phyloP scores from a whole-genome alignment of 2,329 filamentous ascomycete genomes.

The Trichoderma sp. region DNA sequence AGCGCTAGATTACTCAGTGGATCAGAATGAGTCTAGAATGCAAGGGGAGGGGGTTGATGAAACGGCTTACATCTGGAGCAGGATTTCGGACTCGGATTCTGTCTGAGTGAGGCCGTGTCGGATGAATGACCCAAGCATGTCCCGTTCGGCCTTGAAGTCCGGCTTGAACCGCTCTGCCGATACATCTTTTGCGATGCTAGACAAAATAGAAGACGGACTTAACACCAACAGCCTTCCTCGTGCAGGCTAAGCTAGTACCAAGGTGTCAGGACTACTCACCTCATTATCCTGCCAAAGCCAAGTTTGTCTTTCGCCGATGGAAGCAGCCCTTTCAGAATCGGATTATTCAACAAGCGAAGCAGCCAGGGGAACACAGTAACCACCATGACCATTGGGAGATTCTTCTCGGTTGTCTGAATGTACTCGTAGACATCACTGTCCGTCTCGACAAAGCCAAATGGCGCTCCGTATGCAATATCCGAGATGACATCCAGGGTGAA shows the following conservation, averaged over 20 bases:
- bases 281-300: conserved; percentile 42
- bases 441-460: conserved; percentile 47
- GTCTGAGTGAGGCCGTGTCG: conserved; percentile 37
- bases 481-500: conserved; percentile 57
- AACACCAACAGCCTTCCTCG: not conserved
- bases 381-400: conserved; percentile 25
- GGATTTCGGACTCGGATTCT: conserved; percentile 44
- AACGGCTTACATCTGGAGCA: conserved; percentile 35
- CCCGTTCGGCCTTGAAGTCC: conserved; percentile 41
- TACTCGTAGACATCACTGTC: conserved; percentile 49
- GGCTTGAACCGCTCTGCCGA: conserved; percentile 45
- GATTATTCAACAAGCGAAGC: conserved; percentile 37
- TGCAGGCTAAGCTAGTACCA: no score
- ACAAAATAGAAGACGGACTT: not conserved
- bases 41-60: not conserved
- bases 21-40: not conserved
- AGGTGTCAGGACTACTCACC: conserved; percentile 34
- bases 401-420: conserved; percentile 39
- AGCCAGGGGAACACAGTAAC: conserved; percentile 23
- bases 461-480: conserved; percentile 48
- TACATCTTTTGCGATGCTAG: conserved; percentile 42
- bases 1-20: conserved; percentile 32
- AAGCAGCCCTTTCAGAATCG: conserved; percentile 39
- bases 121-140: conserved; percentile 51
- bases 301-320: conserved; percentile 39